phyloP scores from a whole-genome alignment of 805 yeast species.

The Candida ipomoeae region DNA sequence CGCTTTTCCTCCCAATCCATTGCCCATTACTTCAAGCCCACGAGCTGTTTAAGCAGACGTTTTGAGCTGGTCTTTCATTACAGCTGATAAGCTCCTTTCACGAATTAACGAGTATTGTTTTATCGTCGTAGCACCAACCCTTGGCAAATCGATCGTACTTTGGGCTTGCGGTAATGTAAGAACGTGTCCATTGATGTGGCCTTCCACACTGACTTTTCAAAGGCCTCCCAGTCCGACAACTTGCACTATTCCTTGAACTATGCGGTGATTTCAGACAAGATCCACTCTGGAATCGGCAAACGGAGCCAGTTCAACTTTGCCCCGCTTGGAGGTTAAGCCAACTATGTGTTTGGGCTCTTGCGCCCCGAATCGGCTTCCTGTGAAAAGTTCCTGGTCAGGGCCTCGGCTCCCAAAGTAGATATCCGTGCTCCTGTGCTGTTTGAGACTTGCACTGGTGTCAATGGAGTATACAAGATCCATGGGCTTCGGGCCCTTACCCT shows the following conservation, averaged over 20 bases:
- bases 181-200: conserved; percentile 50
- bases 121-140: background rate
- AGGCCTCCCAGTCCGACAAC: conserved; percentile 80
- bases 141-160: conserved; percentile 33
- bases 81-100: background rate
- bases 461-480: conserved; percentile 37
- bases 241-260: conserved; percentile 80
- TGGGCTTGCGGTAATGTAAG: conserved; percentile 37
- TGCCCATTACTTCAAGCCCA: no score
- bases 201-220: conserved; percentile 61
- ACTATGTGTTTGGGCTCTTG: conserved; percentile 40
- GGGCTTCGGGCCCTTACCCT: conserved; percentile 62
- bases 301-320: conserved; percentile 38
- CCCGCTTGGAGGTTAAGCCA: conserved; percentile 46
- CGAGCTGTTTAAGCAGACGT: no score
- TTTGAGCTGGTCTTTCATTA: background rate
- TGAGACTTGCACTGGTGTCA: conserved; percentile 3
- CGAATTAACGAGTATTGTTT: background rate
- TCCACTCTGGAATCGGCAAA: conserved; percentile 49
- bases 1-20: no score
- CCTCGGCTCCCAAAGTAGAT: conserved; percentile 51
- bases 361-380: conserved; percentile 46
- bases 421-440: conserved; percentile 44
- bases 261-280: conserved; percentile 71
- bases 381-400: conserved; percentile 33